Evolutionary conservation across 305 asterid species (phyloP).

Genomic region (Lippia alba): DNA sequence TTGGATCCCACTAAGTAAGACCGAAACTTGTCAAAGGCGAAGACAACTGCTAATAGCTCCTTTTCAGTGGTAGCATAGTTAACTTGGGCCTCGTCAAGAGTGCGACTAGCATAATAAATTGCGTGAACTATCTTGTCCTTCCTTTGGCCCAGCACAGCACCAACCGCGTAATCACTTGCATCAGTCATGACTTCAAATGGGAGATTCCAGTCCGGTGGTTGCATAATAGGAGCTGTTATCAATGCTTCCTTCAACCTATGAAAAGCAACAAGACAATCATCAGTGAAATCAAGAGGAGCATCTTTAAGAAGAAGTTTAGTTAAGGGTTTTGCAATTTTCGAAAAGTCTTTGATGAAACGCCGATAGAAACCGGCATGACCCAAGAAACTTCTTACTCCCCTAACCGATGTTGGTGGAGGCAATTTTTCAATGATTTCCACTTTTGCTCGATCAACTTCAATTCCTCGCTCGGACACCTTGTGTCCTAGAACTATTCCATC

Average conservation of each 20-base stretch:
- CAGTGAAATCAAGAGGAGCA: neutral
- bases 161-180: neutral
- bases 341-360: neutral
- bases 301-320: neutral
- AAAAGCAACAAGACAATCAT: neutral
- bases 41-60: neutral
- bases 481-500: slow-evolving; percentile 1
- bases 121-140: neutral
- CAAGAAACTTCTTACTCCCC: neutral
- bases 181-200: slow-evolving; percentile 7
- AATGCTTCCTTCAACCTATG: neutral
- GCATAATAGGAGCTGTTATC: neutral
- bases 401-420: neutral
- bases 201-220: neutral
- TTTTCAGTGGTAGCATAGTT: slow-evolving; percentile 7
- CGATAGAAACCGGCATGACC: slow-evolving; percentile 1
- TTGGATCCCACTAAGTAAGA: neutral
- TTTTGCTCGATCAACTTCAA: slow-evolving; percentile 3
- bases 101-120: slow-evolving; percentile 4
- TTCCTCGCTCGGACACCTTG: neutral
- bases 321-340: neutral
- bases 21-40: neutral
- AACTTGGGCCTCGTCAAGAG: neutral
- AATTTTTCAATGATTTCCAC: neutral
- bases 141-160: neutral